Evolutionary conservation across 805 yeast genomes (phyloP).

Genomic region (Cephaloascus fragrans): DNA sequence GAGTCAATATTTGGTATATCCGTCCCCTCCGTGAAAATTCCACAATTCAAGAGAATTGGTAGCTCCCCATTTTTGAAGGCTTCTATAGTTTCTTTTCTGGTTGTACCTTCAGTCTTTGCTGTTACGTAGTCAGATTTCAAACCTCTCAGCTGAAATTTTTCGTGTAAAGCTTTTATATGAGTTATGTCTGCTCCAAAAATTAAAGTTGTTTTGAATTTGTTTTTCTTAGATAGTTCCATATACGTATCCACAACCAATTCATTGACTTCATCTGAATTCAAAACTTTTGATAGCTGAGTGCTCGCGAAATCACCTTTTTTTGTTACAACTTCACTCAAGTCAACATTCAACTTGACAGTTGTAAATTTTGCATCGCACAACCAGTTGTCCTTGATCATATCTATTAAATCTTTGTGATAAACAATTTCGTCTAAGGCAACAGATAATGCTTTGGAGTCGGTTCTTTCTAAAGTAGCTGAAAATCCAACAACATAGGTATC

Average conservation of each 20-base stretch:
- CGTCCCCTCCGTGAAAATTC: conserved; percentile 89
- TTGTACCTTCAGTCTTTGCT: conserved; percentile 46
- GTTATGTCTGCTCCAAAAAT: conserved; percentile 69
- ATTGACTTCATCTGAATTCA: conserved; percentile 47
- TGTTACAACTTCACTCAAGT: conserved; percentile 23
- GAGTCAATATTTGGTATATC: conserved; percentile 88
- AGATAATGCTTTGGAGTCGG: conserved; percentile 56
- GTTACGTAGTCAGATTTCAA: conserved; percentile 65
- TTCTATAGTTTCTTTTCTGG: conserved; percentile 40
- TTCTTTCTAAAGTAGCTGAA: conserved; percentile 77
- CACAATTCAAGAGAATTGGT: conserved; percentile 77
- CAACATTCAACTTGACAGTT: conserved; percentile 38
- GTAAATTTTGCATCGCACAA: conserved; percentile 62
- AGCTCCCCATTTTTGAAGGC: conserved; percentile 55
- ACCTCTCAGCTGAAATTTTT: conserved; percentile 45
- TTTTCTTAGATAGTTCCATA: conserved; percentile 21
- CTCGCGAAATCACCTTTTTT: conserved; percentile 43
- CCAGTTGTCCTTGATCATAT: conserved; percentile 62
- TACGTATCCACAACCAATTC: conserved; percentile 45
- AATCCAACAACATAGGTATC: conserved; percentile 65
- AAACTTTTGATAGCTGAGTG: conserved; percentile 37
- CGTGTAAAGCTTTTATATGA: conserved; percentile 50
- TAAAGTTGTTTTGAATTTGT: conserved; percentile 48
- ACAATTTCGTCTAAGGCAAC: conserved; percentile 64
- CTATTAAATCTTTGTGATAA: conserved; percentile 52